These are phyloP conservation scores for Rhodotorula toruloides DNA, from an alignment of 768 basidiomycete species.

Conservation along the genomic window DNA sequence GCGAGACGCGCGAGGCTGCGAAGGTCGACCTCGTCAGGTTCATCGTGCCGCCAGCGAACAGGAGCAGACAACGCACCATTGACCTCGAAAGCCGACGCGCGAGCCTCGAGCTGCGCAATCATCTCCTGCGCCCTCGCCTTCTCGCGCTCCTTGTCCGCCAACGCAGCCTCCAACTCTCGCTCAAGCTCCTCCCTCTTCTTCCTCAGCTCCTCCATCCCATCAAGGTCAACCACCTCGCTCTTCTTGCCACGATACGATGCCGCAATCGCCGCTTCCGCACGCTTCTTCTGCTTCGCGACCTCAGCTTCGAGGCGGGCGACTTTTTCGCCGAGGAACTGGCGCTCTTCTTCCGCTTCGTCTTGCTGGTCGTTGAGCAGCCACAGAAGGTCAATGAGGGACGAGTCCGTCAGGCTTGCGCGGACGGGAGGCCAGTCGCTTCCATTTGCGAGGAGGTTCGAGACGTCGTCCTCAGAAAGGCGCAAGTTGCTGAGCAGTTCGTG, in stretches of 20 bases:
- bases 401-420: background rate
- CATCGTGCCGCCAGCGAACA: background rate
- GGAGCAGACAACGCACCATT: background rate
- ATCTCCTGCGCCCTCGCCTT: conserved; percentile 2
- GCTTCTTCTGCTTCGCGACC: background rate
- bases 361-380: conserved; percentile 17
- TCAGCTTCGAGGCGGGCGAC: background rate
- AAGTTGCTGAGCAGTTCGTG: conserved; percentile 13
- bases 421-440: background rate
- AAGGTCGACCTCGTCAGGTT: background rate
- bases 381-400: conserved; percentile 9
- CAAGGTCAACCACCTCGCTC: background rate
- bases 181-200: background rate
- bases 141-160: background rate
- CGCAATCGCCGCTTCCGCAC: background rate
- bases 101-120: conserved; percentile 5
- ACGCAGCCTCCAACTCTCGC: background rate
- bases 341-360: background rate
- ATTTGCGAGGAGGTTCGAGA: background rate
- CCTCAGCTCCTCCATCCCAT: background rate
- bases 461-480: conserved; percentile 13
- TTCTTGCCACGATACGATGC: background rate
- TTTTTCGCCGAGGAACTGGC: background rate
- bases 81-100: conserved; percentile 7
- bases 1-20: background rate